phyloP scores from a whole-genome alignment of 306 rosid species.

The Cucurbita maxima region DNA sequence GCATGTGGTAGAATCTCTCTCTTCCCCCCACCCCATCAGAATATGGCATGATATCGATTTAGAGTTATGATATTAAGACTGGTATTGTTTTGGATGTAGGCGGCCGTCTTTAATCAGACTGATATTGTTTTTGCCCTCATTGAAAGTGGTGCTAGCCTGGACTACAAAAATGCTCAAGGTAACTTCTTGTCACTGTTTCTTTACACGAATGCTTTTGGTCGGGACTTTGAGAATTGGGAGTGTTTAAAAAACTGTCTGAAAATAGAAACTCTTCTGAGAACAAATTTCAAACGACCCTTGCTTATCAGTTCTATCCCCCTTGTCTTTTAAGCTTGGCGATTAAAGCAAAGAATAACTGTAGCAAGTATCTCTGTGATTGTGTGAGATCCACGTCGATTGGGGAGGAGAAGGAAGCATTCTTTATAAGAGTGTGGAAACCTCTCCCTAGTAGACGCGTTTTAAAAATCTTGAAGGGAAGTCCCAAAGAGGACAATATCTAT shows the following conservation, averaged over 20 bases:
- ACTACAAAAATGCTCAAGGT: constrained; percentile 91
- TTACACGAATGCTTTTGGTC: neutral
- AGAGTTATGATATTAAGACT: constrained; percentile 7
- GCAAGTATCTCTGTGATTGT: neutral
- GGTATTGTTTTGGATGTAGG: constrained; percentile 33
- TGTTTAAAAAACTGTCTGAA: neutral
- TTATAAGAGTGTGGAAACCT: too few species aligned
- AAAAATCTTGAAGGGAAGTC: too few species aligned
- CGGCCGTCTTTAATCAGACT: constrained; percentile 92
- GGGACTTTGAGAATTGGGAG: neutral
- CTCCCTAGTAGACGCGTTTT: too few species aligned
- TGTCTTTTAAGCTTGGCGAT: neutral
- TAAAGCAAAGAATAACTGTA: neutral
- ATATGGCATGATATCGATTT: neutral
- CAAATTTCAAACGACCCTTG: neutral
- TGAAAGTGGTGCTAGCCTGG: constrained; percentile 82
- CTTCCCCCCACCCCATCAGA: neutral
- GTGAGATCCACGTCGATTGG: too few species aligned
- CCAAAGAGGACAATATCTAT: too few species aligned
- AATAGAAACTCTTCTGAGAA: neutral
- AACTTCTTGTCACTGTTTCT: constrained; percentile 10
- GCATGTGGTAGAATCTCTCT: constrained; percentile 53
- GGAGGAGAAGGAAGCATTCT: too few species aligned
- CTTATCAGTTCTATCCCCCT: neutral
- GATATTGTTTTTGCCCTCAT: constrained; percentile 81